phyloP scores from a whole-genome alignment of 169 alveolate species.

The Cryptosporidium meleagridis region DNA sequence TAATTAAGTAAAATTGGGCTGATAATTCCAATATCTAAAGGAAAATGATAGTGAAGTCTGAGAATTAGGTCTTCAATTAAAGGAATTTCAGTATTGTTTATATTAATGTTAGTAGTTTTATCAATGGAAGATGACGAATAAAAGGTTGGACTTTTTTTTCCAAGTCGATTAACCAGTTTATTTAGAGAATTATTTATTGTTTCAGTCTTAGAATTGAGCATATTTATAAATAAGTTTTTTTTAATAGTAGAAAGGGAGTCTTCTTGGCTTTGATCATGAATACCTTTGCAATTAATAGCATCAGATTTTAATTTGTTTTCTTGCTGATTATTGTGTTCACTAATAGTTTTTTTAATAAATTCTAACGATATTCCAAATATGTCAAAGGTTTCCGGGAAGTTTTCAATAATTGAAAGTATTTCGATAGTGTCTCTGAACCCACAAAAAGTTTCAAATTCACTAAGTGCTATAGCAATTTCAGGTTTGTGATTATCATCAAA shows the following conservation, averaged over 20 bases:
- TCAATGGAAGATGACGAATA: background rate
- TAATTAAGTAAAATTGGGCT: constrained; percentile 89
- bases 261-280: background rate
- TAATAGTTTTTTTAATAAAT: constrained; percentile 3
- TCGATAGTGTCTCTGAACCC: constrained; percentile 83
- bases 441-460: constrained; percentile 85
- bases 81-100: background rate
- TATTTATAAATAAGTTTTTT: constrained; percentile 65
- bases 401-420: constrained; percentile 58
- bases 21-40: constrained; percentile 89
- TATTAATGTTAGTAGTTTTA: background rate
- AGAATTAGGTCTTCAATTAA: constrained; percentile 28
- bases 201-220: constrained; percentile 21
- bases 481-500: constrained; percentile 93
- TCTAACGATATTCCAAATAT: constrained; percentile 38
- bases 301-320: background rate
- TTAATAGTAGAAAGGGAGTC: constrained; percentile 11
- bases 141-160: background rate
- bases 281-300: background rate
- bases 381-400: constrained; percentile 46
- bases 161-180: constrained; percentile 19
- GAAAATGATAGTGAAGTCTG: constrained; percentile 81
- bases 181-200: constrained; percentile 6
- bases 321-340: background rate
- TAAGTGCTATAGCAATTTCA: constrained; percentile 91